phyloP scores from a whole-genome alignment of 176 grass and related monocot species.

The Bonia amplexicaulis region DNA sequence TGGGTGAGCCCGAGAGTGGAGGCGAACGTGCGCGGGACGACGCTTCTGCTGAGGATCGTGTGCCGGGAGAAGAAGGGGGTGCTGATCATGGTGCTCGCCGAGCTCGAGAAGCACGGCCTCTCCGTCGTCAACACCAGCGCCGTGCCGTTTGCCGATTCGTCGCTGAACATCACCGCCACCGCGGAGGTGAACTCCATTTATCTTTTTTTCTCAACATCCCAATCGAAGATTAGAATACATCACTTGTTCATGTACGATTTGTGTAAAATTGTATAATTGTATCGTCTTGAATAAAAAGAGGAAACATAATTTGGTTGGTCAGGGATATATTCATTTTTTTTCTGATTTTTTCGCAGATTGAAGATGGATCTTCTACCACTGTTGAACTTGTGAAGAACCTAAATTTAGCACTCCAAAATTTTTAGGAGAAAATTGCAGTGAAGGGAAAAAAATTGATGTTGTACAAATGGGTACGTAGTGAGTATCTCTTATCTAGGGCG shows the following conservation, averaged over 20 bases:
- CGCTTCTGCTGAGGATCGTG: constrained; percentile 1
- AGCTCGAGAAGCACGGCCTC: constrained; percentile 31
- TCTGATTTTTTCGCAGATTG: constrained; percentile 16
- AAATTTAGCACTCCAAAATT: not conserved
- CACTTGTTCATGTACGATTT: no score
- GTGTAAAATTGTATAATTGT: no score
- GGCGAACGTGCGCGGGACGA: constrained; percentile 7
- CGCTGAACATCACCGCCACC: constrained; percentile 27
- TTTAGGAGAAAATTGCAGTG: not conserved
- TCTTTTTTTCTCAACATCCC: no score
- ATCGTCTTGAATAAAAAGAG: not conserved
- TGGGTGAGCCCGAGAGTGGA: not conserved
- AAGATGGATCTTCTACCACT: constrained; percentile 17
- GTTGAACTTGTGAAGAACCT: constrained; percentile 40
- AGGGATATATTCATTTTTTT: not conserved
- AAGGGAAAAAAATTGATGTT: not conserved
- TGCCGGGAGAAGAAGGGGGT: constrained; percentile 41
- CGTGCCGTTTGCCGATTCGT: not conserved
- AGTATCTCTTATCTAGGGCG: no score
- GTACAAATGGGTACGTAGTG: not conserved
- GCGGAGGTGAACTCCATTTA: constrained; percentile 1
- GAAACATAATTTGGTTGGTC: not conserved
- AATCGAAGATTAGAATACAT: no score
- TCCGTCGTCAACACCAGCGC: constrained; percentile 25
- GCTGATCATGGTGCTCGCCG: constrained; percentile 24